These are phyloP conservation scores for Santalum album DNA, from an alignment of 164 flowering plant species.

Conservation along the genomic window DNA sequence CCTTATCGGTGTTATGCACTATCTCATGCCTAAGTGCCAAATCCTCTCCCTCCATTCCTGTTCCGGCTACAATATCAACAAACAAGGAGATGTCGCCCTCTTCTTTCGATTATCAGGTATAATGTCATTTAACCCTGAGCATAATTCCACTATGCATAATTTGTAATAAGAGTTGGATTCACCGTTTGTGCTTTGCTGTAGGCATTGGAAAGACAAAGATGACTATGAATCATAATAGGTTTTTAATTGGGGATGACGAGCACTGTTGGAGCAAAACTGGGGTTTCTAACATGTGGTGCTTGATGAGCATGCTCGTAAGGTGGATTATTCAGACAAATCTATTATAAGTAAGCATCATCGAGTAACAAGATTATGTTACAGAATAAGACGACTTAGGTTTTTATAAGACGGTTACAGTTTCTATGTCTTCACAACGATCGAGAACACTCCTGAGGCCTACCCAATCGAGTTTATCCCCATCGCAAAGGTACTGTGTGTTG, in stretches of 20 bases:
- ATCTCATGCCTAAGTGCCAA: conserved; percentile 95
- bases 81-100: conserved; percentile 95
- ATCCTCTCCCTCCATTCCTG: conserved; percentile 95
- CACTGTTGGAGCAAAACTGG: too few species aligned
- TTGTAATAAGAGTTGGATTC: too few species aligned
- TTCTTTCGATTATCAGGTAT: conserved; percentile 99
- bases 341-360: conserved; percentile 82
- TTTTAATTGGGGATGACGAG: too few species aligned
- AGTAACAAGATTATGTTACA: neutral
- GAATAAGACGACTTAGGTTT: too few species aligned
- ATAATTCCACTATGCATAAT: too few species aligned
- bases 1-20: conserved; percentile 91
- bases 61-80: conserved; percentile 98
- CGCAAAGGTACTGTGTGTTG: conserved; percentile 92
- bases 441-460: conserved; percentile 92
- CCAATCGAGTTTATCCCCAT: conserved; percentile 96
- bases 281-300: conserved; percentile 95
- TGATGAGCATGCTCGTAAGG: conserved; percentile 87
- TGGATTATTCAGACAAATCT: conserved; percentile 81
- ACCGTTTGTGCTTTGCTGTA: too few species aligned
- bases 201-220: too few species aligned
- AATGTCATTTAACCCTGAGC: too few species aligned
- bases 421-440: conserved; percentile 13
- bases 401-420: neutral
- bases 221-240: too few species aligned